Conservation (phyloP, 2,329 filamentous ascomycete species). For the Aspergillus terreus region DNA sequence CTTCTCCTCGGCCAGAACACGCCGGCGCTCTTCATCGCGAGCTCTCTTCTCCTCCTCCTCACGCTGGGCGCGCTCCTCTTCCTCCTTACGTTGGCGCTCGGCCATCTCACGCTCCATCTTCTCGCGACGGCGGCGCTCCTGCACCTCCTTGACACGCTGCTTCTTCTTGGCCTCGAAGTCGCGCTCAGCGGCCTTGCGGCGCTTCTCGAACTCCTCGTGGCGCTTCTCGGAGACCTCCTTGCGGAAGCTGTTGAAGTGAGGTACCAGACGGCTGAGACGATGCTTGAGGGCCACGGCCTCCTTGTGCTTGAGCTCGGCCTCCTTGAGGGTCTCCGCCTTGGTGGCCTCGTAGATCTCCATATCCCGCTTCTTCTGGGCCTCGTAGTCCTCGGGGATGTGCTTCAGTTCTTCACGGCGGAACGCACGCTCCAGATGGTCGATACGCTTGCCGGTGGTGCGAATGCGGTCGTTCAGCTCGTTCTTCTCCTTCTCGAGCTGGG, state of each 20-base stretch:
- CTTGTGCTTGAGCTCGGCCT: constrained; percentile 83
- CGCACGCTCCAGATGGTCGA: constrained; percentile 94
- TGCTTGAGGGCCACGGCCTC: constrained; percentile 92
- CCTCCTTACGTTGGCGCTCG: constrained; percentile 73
- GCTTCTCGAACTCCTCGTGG: constrained; percentile 93
- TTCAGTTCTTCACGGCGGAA: constrained; percentile 94
- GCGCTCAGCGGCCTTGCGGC: constrained; percentile 82
- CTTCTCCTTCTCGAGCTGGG: constrained; percentile 96
- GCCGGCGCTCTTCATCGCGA: constrained; percentile 75
- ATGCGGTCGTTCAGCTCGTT: constrained; percentile 90
- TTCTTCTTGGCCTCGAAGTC: constrained; percentile 92
- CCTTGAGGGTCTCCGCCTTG: constrained; percentile 73
- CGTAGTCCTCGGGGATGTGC: constrained; percentile 83
- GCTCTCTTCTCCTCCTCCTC: constrained; percentile 84
- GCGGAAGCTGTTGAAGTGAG: constrained; percentile 80
- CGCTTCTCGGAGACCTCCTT: constrained; percentile 78
- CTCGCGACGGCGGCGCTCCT: constrained; percentile 78
- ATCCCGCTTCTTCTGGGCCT: constrained; percentile 74
- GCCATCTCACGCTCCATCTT: constrained; percentile 79
- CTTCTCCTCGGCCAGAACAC: constrained; percentile 69
- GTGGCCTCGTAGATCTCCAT: constrained; percentile 73
- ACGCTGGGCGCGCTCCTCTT: constrained; percentile 73
- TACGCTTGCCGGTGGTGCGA: constrained; percentile 86
- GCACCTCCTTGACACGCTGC: constrained; percentile 80
- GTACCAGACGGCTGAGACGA: constrained; percentile 78